Evolutionary conservation across 148 eudicot genomes (phyloP), one percentile per base, ranked within the genome.

Genomic region (Chenopodium berlandieri): DNA sequence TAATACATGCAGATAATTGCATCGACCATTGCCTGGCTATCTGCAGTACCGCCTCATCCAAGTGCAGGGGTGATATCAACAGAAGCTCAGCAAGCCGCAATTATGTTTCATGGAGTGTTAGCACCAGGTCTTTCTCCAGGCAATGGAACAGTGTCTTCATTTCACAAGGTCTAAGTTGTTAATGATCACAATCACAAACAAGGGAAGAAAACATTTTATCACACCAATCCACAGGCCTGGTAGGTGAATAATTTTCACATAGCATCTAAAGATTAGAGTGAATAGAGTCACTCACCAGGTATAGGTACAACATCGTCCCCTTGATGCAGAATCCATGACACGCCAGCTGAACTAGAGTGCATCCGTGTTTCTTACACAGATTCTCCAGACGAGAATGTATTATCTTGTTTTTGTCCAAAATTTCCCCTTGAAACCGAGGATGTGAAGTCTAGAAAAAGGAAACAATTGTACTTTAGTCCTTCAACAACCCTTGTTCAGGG

Each of bases 241-340:
- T 16, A 54, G 60, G 60, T 54, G 19, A 16, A 54, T 12, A 54
- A 54, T 16, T 63, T 63, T n/a, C 32, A 71, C 25, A 80, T 30
- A 69, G 44, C 46, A 72, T 58, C 8, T 44, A 12, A 47, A 52
- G 58, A 46, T 25, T 63, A 72, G 14, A 11, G 17, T 78, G 58
- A 46, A 13, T 70, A 76, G 13, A 9, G 17, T 78, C 27, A 79
- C 89, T 90, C 56, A 93, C 94, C 94, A 31, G 97, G 97, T 80
- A 94, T 92, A 70, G 97, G 92, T 16, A 89, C 91, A 52, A 92
- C 84, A 84, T 88, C 95, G 52, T 90, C 88, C 69, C 96, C 94
- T 82, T 90, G 96, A 88, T 90, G 93, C 83, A 89, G 84, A 84
- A 94, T 83, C 98, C 98, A 92, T 56, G 98, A 85, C 78, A 94